phyloP scores from a whole-genome alignment of 2,329 filamentous ascomycete species.

The Diaporthe velutina region DNA sequence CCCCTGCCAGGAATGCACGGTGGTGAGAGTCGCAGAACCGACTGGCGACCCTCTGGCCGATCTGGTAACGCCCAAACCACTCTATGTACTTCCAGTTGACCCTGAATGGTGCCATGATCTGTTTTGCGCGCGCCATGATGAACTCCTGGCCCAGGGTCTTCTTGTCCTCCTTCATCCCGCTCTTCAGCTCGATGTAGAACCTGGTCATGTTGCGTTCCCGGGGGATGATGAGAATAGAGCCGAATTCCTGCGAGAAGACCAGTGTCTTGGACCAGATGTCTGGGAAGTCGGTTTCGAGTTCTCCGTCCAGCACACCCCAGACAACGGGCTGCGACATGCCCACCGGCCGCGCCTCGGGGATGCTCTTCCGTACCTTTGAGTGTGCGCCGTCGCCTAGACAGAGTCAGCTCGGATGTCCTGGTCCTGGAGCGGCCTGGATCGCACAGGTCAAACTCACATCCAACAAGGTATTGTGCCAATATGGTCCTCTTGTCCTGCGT shows the following conservation, averaged over 20 bases:
- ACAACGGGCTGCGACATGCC: constrained; percentile 50
- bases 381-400: constrained; percentile 63
- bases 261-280: constrained; percentile 72
- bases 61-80: constrained; percentile 71
- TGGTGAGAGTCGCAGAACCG: constrained; percentile 66
- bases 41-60: constrained; percentile 70
- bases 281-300: constrained; percentile 70
- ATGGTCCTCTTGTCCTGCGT: constrained; percentile 61
- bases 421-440: neutral
- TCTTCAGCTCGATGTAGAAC: constrained; percentile 48
- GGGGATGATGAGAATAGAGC: constrained; percentile 70
- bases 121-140: constrained; percentile 66
- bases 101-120: constrained; percentile 57
- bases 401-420: constrained; percentile 36
- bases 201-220: constrained; percentile 70
- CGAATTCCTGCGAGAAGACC: constrained; percentile 65
- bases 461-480: constrained; percentile 74
- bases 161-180: constrained; percentile 43
- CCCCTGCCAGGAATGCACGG: constrained; percentile 70
- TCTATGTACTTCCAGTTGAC: constrained; percentile 54
- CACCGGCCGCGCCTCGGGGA: constrained; percentile 57
- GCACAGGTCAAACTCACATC: constrained; percentile 61
- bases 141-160: constrained; percentile 62
- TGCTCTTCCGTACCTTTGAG: constrained; percentile 64
- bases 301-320: constrained; percentile 71